Evolutionary conservation across 345 rosid species (phyloP).

Genomic region (Sonneratia alba): DNA sequence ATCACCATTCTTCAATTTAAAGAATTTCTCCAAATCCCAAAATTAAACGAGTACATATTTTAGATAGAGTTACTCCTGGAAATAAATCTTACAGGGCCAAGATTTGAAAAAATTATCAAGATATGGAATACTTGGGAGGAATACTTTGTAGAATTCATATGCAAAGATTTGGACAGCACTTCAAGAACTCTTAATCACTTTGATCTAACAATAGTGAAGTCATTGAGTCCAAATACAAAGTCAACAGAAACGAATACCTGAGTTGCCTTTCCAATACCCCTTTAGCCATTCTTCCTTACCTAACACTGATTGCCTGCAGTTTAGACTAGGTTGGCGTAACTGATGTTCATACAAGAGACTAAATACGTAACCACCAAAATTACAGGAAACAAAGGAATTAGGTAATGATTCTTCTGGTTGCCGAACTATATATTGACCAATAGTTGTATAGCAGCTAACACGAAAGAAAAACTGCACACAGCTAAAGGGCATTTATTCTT

Average conservation of each 20-base stretch:
- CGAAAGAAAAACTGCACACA: too few relatives aligned
- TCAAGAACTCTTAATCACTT: conserved; percentile 17
- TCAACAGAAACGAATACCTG: conserved; percentile 40
- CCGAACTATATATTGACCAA: not conserved
- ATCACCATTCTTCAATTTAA: conserved; percentile 62
- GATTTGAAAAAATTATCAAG: not conserved
- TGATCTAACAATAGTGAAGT: conserved; percentile 1
- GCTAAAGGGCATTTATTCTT: too few relatives aligned
- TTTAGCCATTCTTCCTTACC: conserved; percentile 87
- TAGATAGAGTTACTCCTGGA: not conserved
- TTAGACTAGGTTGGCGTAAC: not conserved
- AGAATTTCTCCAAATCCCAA: conserved; percentile 57
- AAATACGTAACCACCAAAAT: not conserved
- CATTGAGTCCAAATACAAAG: not conserved
- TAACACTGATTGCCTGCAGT: conserved; percentile 62
- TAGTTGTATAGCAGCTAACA: too few relatives aligned
- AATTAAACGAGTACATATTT: conserved; percentile 9
- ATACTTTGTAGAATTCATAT: conserved; percentile 88
- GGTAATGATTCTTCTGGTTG: not conserved
- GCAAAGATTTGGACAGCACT: conserved; percentile 94
- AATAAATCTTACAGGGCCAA: not conserved
- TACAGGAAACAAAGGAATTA: not conserved
- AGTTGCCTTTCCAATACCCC: conserved; percentile 96
- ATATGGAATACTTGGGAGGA: not conserved
- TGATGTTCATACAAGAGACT: not conserved